Conservation (phyloP, 805 yeast species). For the Yarrowia sp. region DNA sequence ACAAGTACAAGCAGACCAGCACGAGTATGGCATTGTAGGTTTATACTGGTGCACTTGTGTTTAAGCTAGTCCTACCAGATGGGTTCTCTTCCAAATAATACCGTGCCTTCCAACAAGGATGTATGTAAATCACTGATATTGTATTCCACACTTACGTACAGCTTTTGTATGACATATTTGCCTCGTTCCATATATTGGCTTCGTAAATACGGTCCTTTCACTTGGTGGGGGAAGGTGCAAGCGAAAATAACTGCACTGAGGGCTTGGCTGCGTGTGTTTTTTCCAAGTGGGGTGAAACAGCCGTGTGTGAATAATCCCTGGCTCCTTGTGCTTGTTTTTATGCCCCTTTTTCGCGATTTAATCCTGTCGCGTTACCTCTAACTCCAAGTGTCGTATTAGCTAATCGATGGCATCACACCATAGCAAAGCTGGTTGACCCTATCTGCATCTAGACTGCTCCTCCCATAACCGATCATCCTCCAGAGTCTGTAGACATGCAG, state of each 20-base stretch:
- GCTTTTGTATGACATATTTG: too few species aligned
- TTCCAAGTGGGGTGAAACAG: not conserved
- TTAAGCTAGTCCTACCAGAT: too few species aligned
- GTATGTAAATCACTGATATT: too few species aligned
- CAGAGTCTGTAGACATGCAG: not conserved
- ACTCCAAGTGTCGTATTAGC: too few species aligned
- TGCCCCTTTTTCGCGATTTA: not conserved
- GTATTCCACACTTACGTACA: too few species aligned
- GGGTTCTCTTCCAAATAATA: too few species aligned
- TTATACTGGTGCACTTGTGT: too few species aligned
- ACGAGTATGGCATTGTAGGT: too few species aligned
- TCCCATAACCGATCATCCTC: not conserved
- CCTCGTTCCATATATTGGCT: not conserved
- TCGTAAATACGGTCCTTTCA: not conserved
- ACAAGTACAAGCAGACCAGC: too few species aligned
- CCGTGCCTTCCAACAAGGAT: too few species aligned
- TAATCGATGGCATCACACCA: not conserved
- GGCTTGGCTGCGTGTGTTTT: not conserved
- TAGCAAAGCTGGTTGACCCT: not conserved
- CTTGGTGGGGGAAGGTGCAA: not conserved
- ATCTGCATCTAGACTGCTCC: slow-evolving; percentile 10
- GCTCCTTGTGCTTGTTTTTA: too few species aligned
- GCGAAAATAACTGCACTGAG: not conserved
- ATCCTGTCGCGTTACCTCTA: too few species aligned
- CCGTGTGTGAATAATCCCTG: not conserved